Evolutionary conservation across 441 rosid genomes (phyloP).

Genomic region (Euphorbia celastroides): DNA sequence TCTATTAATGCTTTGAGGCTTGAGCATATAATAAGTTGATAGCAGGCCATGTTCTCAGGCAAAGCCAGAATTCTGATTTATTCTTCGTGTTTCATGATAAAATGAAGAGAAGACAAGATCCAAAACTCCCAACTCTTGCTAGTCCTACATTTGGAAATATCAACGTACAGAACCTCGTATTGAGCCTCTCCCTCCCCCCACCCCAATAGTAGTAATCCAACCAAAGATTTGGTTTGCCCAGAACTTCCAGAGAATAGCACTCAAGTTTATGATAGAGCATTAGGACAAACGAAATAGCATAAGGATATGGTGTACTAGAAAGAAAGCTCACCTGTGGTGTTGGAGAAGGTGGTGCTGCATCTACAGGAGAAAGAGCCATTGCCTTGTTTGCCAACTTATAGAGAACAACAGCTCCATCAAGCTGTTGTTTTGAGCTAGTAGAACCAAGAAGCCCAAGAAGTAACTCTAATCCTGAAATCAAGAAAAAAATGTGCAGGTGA

Average conservation of each 20-base stretch:
- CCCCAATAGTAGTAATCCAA: neutral
- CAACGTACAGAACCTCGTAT: neutral
- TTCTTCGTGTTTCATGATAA: neutral
- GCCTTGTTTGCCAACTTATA: constrained; percentile 80
- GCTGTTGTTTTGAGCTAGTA: constrained; percentile 62
- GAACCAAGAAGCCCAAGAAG: constrained; percentile 78
- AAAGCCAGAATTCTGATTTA: neutral
- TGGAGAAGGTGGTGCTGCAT: constrained; percentile 93
- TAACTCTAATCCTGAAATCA: constrained; percentile 64
- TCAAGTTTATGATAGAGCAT: neutral
- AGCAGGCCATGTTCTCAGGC: neutral
- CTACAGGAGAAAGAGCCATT: constrained; percentile 61
- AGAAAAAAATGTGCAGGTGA: constrained; percentile 5
- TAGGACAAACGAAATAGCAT: constrained; percentile 1
- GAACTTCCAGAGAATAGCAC: too few relatives aligned
- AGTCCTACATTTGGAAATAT: neutral
- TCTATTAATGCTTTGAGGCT: neutral
- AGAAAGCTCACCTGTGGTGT: constrained; percentile 57
- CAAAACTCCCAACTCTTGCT: neutral
- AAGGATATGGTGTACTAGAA: constrained; percentile 10
- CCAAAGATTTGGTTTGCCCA: neutral
- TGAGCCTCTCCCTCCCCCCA: neutral
- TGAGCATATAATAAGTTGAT: neutral
- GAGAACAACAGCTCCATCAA: constrained; percentile 74
- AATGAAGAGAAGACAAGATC: neutral